phyloP scores from a whole-genome alignment of 176 grass and related monocot genomes.

The Musa itinerans region DNA sequence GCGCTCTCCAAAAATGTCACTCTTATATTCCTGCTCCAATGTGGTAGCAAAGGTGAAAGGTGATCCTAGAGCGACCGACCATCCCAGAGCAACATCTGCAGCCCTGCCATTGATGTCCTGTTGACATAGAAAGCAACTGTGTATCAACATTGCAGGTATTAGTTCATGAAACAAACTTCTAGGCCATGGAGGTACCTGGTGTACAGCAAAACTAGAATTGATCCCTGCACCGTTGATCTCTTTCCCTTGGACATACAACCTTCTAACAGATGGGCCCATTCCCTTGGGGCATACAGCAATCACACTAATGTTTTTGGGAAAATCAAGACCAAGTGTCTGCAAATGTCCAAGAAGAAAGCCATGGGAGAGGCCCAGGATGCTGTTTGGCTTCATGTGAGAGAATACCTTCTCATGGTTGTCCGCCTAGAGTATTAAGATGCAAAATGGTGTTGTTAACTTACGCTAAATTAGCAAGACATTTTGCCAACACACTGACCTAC shows the following conservation, averaged over 20 bases:
- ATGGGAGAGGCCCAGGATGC: constrained; percentile 69
- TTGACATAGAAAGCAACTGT: background rate
- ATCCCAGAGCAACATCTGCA: constrained; percentile 74
- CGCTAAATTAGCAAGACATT: background rate
- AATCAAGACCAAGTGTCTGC: constrained; percentile 52
- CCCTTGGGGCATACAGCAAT: constrained; percentile 78
- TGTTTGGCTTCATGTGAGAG: constrained; percentile 83
- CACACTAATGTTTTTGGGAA: constrained; percentile 67
- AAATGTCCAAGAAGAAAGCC: constrained; percentile 74
- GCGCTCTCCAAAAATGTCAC: constrained; percentile 78
- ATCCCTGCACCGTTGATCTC: constrained; percentile 80
- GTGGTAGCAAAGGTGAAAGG: constrained; percentile 74
- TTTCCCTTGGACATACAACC: constrained; percentile 80
- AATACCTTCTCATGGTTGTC: constrained; percentile 85
- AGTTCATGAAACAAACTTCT: background rate
- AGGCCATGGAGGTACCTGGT: constrained; percentile 32
- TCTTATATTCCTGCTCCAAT: constrained; percentile 67
- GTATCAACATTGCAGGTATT: background rate
- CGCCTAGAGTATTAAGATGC: constrained; percentile 29
- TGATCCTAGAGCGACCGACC: constrained; percentile 76
- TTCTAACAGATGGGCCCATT: constrained; percentile 70
- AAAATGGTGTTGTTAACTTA: background rate
- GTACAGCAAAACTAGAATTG: constrained; percentile 76
- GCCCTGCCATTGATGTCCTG: constrained; percentile 83
- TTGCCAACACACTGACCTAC: background rate